Evolutionary conservation across 2,329 filamentous ascomycete species (phyloP).

Genomic region (Chrysoporthe austroafricana): DNA sequence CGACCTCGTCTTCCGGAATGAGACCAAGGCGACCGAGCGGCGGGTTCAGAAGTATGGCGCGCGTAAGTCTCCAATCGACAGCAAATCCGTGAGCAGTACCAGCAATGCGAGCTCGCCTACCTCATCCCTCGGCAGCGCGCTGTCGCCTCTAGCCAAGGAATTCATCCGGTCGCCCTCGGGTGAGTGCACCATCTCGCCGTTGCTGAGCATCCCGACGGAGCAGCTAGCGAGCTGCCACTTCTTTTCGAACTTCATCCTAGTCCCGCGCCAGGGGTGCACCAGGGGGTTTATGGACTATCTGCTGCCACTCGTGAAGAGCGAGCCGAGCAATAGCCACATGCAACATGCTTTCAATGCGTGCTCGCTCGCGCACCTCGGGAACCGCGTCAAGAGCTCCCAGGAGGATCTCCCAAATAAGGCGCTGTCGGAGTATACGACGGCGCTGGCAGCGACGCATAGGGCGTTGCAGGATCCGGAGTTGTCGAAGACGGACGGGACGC

Average conservation of each 20-base stretch:
- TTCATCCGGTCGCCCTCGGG: constrained; percentile 32
- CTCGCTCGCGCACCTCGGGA: constrained; percentile 60
- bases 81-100: constrained; percentile 18
- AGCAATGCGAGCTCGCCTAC: constrained; percentile 36
- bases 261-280: constrained; percentile 53
- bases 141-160: constrained; percentile 31
- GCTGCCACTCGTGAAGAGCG: constrained; percentile 55
- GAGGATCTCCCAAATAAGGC: constrained; percentile 45
- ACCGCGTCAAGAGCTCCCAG: constrained; percentile 46
- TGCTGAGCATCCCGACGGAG: constrained; percentile 53
- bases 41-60: constrained; percentile 59
- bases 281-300: constrained; percentile 64
- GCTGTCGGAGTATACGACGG: constrained; percentile 57
- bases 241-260: constrained; percentile 62
- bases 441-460: constrained; percentile 55
- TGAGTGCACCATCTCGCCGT: constrained; percentile 37
- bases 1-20: constrained; percentile 73
- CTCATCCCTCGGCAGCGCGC: constrained; percentile 24
- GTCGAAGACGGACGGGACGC: constrained; percentile 58
- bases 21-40: constrained; percentile 69
- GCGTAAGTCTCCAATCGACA: constrained; percentile 43
- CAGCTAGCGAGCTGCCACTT: constrained; percentile 64
- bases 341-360: constrained; percentile 63
- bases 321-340: constrained; percentile 51
- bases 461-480: constrained; percentile 55